Evolutionary conservation across 1,284 basidiomycete genomes (phyloP), one percentile per base, ranked within the genome.

Genomic region (Crucibulum parvulum): DNA sequence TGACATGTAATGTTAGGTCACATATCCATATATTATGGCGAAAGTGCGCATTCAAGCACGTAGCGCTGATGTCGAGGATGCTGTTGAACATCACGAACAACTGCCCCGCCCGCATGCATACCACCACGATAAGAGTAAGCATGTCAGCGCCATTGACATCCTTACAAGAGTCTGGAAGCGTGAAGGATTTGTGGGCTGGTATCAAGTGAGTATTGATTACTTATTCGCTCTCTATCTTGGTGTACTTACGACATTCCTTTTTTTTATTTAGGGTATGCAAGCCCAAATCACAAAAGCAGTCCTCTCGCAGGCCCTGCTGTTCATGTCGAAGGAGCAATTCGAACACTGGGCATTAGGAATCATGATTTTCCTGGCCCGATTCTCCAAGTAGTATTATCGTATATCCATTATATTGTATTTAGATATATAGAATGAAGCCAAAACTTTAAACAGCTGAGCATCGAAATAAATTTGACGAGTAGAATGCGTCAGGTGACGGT

Each of bases 11-110:
- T 16, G 56, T 9, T 41, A 94, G 93, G 92, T 94, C 24, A 95
- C 94, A 7, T 95, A 95, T 71, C 93, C 93, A 3, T 95, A 95
- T 70, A 96, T 96, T 66, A 94, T 97, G 93, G 95, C 97, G 58
- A 99, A 99, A 84, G 94, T 99, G 45, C 89, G 97, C 50, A 92
- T 99, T 36, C 98, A 99, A 79, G 95, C 97, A 24, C 85, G 89
- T 31, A 84, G 83, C 45, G 83, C 84, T 10, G 85, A 87, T 62
- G 69, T 64, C 6, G 85, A 87, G 39, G 85, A 84, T 15, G 83
- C 79, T 16, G 66, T 67, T n/a, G 78, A 79, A 53, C 74, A 80
- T 37, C 75, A 78, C 58, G 55, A 72, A 36, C 62, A 69, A 34
- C 68, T 71, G 31, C 79, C 75, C 9, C 63, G 70, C 9, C 66